Conservation (phyloP, 2,329 filamentous ascomycete species). For the Neurospora crassa region DNA sequence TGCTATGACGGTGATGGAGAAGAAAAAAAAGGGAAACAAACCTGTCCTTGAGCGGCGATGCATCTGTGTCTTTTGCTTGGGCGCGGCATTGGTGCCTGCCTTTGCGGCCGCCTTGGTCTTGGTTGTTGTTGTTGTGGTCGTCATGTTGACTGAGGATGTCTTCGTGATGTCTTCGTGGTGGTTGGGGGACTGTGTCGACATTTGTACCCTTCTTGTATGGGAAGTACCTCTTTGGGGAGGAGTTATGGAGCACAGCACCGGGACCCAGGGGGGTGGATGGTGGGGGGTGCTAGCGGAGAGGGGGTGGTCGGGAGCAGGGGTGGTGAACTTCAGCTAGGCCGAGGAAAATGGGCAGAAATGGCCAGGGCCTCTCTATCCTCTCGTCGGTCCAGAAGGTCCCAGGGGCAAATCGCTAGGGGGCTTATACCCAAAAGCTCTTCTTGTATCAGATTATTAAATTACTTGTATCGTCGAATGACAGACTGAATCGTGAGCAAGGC, state of each 20-base stretch:
- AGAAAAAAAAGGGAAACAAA: conserved; percentile 38
- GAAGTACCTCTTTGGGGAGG: conserved; percentile 33
- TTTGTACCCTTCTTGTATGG: conserved; percentile 40
- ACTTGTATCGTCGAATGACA: conserved; percentile 30
- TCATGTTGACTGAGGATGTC: conserved; percentile 37
- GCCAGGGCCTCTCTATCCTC: conserved; percentile 27
- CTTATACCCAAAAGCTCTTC: conserved; percentile 11
- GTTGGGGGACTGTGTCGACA: conserved; percentile 58
- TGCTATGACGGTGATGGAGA: conserved; percentile 14
- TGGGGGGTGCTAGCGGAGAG: conserved; percentile 16
- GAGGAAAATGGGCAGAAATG: conserved; percentile 36
- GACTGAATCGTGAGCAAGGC: conserved; percentile 47
- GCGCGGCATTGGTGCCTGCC: conserved; percentile 36
- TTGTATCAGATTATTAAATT: conserved; percentile 18
- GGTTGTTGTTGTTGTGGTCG: conserved; percentile 34
- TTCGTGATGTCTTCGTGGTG: conserved; percentile 40
- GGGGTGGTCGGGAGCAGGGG: conserved; percentile 21
- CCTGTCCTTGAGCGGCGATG: conserved; percentile 91
- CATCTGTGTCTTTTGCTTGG: conserved; percentile 73
- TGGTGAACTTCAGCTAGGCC: conserved; percentile 23
- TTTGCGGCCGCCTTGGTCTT: conserved; percentile 51
- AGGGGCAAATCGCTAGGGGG: conserved; percentile 18
- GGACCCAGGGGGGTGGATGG: conserved; percentile 7
- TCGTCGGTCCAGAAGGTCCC: conserved; percentile 24
- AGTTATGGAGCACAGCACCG: conserved; percentile 15